phyloP scores from a whole-genome alignment of 768 basidiomycete genomes.

The Suillus luteus region DNA sequence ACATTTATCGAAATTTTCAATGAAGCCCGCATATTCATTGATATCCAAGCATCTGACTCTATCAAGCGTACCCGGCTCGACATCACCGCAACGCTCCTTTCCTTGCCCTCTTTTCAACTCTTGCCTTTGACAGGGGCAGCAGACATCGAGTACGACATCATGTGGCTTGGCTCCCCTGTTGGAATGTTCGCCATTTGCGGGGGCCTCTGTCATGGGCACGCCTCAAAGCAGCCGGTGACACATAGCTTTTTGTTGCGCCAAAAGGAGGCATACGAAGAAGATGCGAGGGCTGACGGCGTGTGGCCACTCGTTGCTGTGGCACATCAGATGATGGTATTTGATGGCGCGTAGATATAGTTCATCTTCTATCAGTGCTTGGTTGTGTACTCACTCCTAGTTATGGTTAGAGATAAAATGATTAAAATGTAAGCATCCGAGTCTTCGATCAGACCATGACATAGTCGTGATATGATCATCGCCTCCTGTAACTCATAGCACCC shows the following conservation, averaged over 20 bases:
- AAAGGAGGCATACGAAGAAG: conserved; percentile 33
- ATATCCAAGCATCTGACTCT: conserved; percentile 4
- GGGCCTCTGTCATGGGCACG: conserved; percentile 11
- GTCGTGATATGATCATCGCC: neutral
- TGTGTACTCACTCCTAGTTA: neutral
- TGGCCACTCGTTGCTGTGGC: conserved; percentile 33
- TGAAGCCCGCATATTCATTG: conserved; percentile 1
- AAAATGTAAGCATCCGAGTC: neutral
- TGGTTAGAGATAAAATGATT: conserved; percentile 7
- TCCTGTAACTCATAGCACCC: neutral
- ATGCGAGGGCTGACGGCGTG: conserved; percentile 28
- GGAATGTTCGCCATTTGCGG: conserved; percentile 34
- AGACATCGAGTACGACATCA: conserved; percentile 31
- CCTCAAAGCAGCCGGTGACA: conserved; percentile 21
- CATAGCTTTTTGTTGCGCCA: conserved; percentile 34
- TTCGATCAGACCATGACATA: conserved; percentile 2
- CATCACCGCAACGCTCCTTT: conserved; percentile 27
- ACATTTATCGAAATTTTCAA: conserved; percentile 5
- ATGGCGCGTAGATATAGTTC: neutral
- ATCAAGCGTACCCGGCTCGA: conserved; percentile 29
- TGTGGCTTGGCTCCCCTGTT: conserved; percentile 28
- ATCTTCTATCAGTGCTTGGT: conserved; percentile 6
- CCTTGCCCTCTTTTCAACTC: conserved; percentile 29
- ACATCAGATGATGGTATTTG: conserved; percentile 36
- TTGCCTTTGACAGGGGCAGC: conserved; percentile 10